Evolutionary conservation across 345 rosid genomes (phyloP).

Genomic region (Murraya koenigii): DNA sequence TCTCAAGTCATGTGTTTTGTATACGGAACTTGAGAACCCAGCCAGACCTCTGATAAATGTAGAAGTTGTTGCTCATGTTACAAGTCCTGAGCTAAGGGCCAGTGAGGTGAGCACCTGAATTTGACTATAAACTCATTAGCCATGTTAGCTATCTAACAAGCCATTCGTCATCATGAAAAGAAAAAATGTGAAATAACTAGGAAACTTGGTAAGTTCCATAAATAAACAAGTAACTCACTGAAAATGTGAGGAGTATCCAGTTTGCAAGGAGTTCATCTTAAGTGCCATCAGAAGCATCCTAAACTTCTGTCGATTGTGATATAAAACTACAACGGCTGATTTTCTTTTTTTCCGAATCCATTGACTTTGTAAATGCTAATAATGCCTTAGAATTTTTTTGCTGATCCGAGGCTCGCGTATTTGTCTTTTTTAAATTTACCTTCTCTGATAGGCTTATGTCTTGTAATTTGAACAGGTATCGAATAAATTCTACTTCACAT

Average conservation of each 20-base stretch:
- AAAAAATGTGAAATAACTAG: neutral
- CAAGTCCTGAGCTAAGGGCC: slow-evolving; percentile 66
- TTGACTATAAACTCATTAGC: neutral
- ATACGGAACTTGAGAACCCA: slow-evolving; percentile 57
- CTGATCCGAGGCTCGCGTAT: neutral
- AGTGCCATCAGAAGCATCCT: neutral
- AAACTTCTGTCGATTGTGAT: neutral
- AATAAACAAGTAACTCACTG: no score
- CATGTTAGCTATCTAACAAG: neutral
- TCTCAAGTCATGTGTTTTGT: slow-evolving; percentile 75
- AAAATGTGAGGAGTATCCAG: neutral
- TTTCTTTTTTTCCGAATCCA: neutral
- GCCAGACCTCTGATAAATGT: slow-evolving; percentile 60
- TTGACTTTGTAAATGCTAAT: neutral
- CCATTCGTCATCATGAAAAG: neutral
- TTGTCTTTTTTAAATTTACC: neutral
- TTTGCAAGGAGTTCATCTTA: neutral
- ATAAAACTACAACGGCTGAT: neutral
- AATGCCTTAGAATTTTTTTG: neutral
- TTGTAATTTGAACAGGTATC: slow-evolving; percentile 56
- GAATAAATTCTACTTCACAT: slow-evolving; percentile 84
- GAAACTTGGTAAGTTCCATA: no score
- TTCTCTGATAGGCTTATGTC: neutral
- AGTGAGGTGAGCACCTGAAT: slow-evolving; percentile 54
- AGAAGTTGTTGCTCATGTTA: slow-evolving; percentile 83